Percentiles rank a stretch among this genome's conserved stretches.
Evolutionary conservation across 495 filamentous ascomycete species (phyloP).

Genomic region (Paragyromitra xinjiangensis): DNA sequence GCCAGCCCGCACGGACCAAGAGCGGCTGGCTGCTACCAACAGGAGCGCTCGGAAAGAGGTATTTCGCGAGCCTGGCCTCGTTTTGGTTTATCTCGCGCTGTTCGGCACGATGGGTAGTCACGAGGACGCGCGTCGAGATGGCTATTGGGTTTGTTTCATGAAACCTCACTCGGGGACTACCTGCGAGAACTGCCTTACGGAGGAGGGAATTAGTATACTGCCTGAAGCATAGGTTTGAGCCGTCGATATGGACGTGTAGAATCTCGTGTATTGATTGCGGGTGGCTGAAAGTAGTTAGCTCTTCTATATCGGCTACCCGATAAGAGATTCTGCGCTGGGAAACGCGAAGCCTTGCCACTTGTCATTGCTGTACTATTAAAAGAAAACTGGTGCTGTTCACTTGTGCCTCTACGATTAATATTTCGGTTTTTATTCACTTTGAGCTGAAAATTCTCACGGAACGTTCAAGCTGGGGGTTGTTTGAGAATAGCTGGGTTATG

Average conservation of each 20-base stretch:
- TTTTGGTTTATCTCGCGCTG: not conserved
- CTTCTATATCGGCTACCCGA: too few relatives aligned
- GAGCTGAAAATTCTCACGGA: not conserved
- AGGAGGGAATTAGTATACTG: not conserved
- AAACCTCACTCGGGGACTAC: not conserved
- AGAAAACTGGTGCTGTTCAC: not conserved
- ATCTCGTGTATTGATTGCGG: too few relatives aligned
- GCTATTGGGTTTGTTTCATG: not conserved
- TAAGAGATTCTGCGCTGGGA: not conserved
- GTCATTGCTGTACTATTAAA: not conserved
- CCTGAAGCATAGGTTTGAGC: not conserved
- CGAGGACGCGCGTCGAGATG: not conserved
- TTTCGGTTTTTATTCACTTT: not conserved
- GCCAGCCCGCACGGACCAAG: not conserved
- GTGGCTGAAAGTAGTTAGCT: too few relatives aligned
- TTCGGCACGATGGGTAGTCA: not conserved
- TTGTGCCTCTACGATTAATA: not conserved
- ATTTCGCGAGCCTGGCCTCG: not conserved
- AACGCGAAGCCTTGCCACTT: not conserved
- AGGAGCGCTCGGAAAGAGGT: not conserved
- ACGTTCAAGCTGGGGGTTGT: not conserved
- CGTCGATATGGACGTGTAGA: not conserved
- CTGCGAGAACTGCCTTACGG: not conserved
- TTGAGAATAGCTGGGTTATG: not conserved
- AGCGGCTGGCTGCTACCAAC: not conserved